Base-by-base conservation (phyloP, 768 basidiomycete genomes). In the Epithele typhae region DNA sequence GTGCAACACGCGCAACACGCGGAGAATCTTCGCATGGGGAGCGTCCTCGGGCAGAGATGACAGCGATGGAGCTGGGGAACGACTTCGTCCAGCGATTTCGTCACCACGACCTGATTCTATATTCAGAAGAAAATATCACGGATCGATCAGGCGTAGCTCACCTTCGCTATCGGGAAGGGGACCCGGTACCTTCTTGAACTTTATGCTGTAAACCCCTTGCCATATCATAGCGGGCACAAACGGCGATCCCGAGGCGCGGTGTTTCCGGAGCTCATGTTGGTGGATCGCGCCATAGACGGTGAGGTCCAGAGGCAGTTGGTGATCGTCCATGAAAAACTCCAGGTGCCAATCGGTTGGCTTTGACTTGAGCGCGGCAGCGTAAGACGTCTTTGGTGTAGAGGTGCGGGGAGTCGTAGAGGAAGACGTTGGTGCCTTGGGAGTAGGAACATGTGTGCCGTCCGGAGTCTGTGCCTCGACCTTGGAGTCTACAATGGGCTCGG, bases 251-350 rank as follows among this genome's bases (percentile, higher is more conserved):
- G 76, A 68, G 63, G 86, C 81, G 71, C 89, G 87, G 21, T 52
- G 46, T 30, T 52, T 52, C 49, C 87, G 76, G 64, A 79, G 78
- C 63, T 93, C 88, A 58, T 91, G 86, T 57, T 92, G 90, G 62
- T 98, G 93, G 37, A 96, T 87, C 0, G 93, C 95, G 7, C 96
- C 96, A 60, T 96, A 99, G 41, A 99, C 85, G 0, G 96, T 99
- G 45, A 94, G 73, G 62, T 94, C 89, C 48, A 94, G 66, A 0
- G 88, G 86, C 15, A 98, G 69, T 18, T 79, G 67, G 37, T 90
- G 84, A 50, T 92, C 93, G 59, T 91, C 91, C 81, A 97, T 87
- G 8, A 79, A 87, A 67, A 99, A 98, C 65, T 96, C 87, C 42
- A 98, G 80, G 63, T 99, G 94, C 92, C 92, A 99, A 59, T 98